phyloP scores from a whole-genome alignment of 371 early-diverging fungal genomes.

The Lichtheimia corymbifera region DNA sequence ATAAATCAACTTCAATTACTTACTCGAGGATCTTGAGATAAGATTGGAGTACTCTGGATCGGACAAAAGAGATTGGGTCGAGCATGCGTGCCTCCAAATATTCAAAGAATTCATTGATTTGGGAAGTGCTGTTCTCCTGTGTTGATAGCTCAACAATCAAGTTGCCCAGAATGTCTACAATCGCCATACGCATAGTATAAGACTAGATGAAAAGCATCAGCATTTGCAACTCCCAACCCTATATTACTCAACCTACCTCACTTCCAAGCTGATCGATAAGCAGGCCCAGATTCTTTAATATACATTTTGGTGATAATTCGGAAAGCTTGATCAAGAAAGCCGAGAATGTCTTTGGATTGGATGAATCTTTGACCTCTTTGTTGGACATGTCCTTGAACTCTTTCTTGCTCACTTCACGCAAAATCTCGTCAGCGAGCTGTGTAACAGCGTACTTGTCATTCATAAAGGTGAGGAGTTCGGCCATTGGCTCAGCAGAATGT shows the following conservation, averaged over 20 bases:
- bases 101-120: slow-evolving; percentile 78
- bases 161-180: slow-evolving; percentile 87
- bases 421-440: slow-evolving; percentile 78
- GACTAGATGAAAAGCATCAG: slow-evolving; percentile 49
- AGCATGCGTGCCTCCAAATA: slow-evolving; percentile 89
- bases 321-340: slow-evolving; percentile 83
- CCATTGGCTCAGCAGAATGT: slow-evolving; percentile 90
- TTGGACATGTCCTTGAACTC: slow-evolving; percentile 56
- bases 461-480: slow-evolving; percentile 75
- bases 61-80: slow-evolving; percentile 80
- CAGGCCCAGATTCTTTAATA: slow-evolving; percentile 84
- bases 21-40: slow-evolving; percentile 81
- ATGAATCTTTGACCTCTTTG: slow-evolving; percentile 67
- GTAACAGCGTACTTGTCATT: slow-evolving; percentile 66
- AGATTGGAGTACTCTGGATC: slow-evolving; percentile 88
- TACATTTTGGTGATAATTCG: slow-evolving; percentile 75
- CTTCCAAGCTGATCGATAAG: slow-evolving; percentile 85
- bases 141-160: slow-evolving; percentile 71
- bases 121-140: slow-evolving; percentile 61
- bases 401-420: slow-evolving; percentile 69
- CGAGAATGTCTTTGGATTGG: slow-evolving; percentile 81
- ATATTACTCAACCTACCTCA: slow-evolving; percentile 55
- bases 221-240: background rate
- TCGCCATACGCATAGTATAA: slow-evolving; percentile 79
- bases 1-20: slow-evolving; percentile 11